These are phyloP conservation scores for Anisodus tanguticus DNA, from an alignment of 257 asterid genomes.

Conservation along the genomic window DNA sequence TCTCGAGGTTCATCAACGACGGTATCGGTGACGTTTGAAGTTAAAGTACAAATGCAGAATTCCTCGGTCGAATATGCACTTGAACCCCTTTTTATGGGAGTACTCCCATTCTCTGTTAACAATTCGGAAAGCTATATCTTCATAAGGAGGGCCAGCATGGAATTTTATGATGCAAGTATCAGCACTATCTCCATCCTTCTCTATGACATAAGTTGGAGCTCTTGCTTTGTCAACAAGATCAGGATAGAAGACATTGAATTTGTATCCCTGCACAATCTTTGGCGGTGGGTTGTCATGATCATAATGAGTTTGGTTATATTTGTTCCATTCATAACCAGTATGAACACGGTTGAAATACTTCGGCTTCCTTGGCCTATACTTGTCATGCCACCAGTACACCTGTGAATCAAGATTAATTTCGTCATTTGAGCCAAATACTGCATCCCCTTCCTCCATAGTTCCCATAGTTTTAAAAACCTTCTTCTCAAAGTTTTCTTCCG, in stretches of 20 bases:
- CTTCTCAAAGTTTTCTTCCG: constrained; percentile 75
- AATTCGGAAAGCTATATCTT: constrained; percentile 80
- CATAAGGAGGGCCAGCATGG: constrained; percentile 92
- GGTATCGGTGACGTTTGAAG: constrained; percentile 82
- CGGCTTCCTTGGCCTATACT: constrained; percentile 84
- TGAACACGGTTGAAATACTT: constrained; percentile 87
- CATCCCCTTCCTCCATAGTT: constrained; percentile 93
- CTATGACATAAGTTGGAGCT: constrained; percentile 76
- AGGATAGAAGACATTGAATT: constrained; percentile 57
- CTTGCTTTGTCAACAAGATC: constrained; percentile 76
- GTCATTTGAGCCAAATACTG: constrained; percentile 73
- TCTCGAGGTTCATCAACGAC: constrained; percentile 53
- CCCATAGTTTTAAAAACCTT: constrained; percentile 85
- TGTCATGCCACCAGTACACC: constrained; percentile 98
- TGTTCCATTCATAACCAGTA: constrained; percentile 46
- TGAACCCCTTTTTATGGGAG: constrained; percentile 87
- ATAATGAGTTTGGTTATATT: too few species aligned
- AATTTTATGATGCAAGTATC: constrained; percentile 85
- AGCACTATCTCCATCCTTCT: constrained; percentile 73
- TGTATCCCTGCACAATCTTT: too few species aligned
- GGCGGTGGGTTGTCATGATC: too few species aligned
- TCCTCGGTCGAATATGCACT: constrained; percentile 78
- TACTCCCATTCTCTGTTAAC: constrained; percentile 90
- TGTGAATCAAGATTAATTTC: constrained; percentile 71
- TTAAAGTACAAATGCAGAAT: constrained; percentile 79